Evolutionary conservation across 139 green algal species (phyloP).

Genomic region (Volvox africanus): DNA sequence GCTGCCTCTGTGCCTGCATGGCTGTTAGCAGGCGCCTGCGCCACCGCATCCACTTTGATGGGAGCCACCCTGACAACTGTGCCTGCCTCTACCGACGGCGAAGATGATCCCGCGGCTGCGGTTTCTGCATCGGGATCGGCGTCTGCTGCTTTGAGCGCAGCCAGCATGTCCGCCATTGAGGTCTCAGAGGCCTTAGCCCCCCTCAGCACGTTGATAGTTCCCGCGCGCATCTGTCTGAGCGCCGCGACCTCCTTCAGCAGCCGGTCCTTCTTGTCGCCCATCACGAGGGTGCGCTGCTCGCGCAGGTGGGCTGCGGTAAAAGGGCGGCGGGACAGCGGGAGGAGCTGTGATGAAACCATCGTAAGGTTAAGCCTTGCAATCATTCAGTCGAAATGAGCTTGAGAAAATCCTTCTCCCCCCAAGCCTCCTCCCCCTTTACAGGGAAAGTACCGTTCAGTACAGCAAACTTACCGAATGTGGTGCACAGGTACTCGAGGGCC

Average conservation of each 20-base stretch:
- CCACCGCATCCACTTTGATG: neutral
- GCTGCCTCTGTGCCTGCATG: neutral
- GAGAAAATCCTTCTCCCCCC: neutral
- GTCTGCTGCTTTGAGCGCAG: slow-evolving; percentile 42
- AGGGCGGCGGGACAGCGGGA: neutral
- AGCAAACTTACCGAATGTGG: slow-evolving; percentile 41
- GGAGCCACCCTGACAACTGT: too few relatives aligned
- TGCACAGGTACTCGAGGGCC: slow-evolving; percentile 41
- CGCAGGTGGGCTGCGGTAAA: slow-evolving; percentile 37
- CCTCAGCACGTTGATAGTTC: slow-evolving; percentile 39
- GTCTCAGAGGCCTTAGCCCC: neutral
- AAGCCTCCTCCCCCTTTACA: too few relatives aligned
- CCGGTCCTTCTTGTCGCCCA: slow-evolving; percentile 44
- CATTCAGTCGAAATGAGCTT: neutral
- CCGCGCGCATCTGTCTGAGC: slow-evolving; percentile 23
- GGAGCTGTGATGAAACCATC: neutral
- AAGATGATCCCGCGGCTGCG: neutral
- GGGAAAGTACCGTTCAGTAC: too few relatives aligned
- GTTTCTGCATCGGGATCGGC: neutral
- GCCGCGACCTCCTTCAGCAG: slow-evolving; percentile 30
- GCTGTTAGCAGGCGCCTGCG: neutral
- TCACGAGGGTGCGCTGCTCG: slow-evolving; percentile 48
- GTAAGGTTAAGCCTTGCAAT: neutral
- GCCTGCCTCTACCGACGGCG: neutral
- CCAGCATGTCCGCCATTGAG: slow-evolving; percentile 39